Percentiles rank a stretch among this genome's conserved stretches.
Evolutionary conservation across 345 rosid species (phyloP).

Genomic region (Streptanthus diversifolius): DNA sequence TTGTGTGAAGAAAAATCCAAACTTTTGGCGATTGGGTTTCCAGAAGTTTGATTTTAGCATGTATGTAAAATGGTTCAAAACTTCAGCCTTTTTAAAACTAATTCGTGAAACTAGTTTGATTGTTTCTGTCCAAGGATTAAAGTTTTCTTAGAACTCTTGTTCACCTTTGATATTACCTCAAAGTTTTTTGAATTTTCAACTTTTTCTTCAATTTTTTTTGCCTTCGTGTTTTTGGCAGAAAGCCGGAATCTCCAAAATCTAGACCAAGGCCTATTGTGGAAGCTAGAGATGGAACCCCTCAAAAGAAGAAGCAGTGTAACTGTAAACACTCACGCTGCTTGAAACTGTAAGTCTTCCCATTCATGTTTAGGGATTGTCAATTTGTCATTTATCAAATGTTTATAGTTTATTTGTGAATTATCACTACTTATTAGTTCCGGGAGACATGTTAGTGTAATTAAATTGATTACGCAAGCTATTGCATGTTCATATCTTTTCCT

Average conservation of each 20-base stretch:
- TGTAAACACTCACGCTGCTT: constrained; percentile 97
- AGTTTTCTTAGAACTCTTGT: background rate
- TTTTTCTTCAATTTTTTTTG: background rate
- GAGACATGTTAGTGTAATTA: background rate
- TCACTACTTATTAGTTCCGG: background rate
- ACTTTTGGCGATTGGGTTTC: background rate
- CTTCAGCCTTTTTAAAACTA: background rate
- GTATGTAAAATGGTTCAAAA: background rate
- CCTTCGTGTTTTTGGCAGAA: constrained; percentile 55
- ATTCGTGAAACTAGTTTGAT: constrained; percentile 1
- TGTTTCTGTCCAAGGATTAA: background rate
- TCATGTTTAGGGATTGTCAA: background rate
- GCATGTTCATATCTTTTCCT: constrained; percentile 8
- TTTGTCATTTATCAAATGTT: background rate
- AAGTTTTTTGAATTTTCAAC: background rate
- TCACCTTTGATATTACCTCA: background rate
- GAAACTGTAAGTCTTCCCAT: constrained; percentile 65
- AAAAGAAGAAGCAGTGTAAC: constrained; percentile 94
- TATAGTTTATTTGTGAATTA: background rate
- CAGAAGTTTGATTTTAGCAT: background rate
- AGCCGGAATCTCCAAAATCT: constrained; percentile 79
- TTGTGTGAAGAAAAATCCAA: background rate
- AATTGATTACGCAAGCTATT: background rate
- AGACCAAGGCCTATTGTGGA: constrained; percentile 63
- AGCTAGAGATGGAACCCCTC: constrained; percentile 83